phyloP scores from a whole-genome alignment of 202 grass and related monocot species.

The Bolboschoenoplectus hybrid region DNA sequence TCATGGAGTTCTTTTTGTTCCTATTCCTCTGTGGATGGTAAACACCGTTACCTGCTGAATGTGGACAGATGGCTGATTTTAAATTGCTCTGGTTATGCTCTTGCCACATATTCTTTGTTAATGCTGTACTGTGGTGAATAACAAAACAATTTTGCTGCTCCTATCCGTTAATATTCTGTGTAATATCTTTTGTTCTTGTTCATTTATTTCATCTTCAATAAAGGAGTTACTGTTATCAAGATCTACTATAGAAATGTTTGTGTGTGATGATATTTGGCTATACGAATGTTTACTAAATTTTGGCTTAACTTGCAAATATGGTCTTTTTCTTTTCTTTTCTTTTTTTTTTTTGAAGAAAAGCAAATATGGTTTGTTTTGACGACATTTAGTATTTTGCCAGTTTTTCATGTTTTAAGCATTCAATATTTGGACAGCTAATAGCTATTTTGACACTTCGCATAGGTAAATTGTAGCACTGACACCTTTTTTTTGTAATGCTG shows the following conservation, averaged over 20 bases:
- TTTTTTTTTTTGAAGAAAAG: too few relatives aligned
- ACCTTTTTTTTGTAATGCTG: too few relatives aligned
- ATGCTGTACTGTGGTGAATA: slow-evolving; percentile 37
- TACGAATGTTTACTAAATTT: background rate
- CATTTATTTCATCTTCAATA: slow-evolving; percentile 26
- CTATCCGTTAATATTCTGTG: slow-evolving; percentile 11
- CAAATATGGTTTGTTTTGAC: background rate
- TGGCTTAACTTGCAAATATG: background rate
- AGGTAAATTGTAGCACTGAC: slow-evolving; percentile 43
- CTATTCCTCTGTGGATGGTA: slow-evolving; percentile 33
- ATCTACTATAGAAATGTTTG: background rate
- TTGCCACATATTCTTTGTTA: slow-evolving; percentile 24
- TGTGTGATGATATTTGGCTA: background rate
- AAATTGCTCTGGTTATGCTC: background rate
- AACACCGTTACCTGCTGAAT: slow-evolving; percentile 19
- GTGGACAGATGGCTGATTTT: background rate
- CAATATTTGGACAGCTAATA: slow-evolving; percentile 52
- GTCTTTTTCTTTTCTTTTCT: background rate
- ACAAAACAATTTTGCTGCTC: slow-evolving; percentile 42
- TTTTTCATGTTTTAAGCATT: slow-evolving; percentile 79
- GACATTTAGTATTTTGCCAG: slow-evolving; percentile 76
- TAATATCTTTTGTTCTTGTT: background rate
- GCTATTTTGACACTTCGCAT: slow-evolving; percentile 73
- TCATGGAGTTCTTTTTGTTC: slow-evolving; percentile 27
- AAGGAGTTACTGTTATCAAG: background rate